Evolutionary conservation across 306 rosid genomes (phyloP), one percentile per base, ranked within the genome.

Genomic region (Senna siamea): DNA sequence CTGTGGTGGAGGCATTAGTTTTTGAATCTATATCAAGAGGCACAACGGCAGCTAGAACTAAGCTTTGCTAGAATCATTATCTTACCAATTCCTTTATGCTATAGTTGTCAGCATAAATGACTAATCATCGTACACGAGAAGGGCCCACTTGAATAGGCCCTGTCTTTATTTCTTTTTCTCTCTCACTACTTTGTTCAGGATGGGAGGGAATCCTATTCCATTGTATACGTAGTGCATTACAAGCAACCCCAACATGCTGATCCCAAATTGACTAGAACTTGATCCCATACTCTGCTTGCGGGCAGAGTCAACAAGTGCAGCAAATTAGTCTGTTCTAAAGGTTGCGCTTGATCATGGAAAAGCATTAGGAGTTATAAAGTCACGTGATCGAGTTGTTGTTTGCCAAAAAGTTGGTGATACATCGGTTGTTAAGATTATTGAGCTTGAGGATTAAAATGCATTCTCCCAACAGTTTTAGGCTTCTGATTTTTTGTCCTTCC

Each of bases 381-480:
- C 99, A 0, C 99, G 92, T 3, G 99, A 95, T 40, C 93, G 98
- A 4, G 96, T 92, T 28, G 99, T 95, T 61, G 88, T 95, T 63
- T 95, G 99, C 82, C 99, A 95, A 87, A 95, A 95, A 83, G 96
- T 95, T n/a, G 99, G 99, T 13, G 99, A 95, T 80, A 72, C 99
- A 52, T 90, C 98, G 6, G 96, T 95, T 40, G 97, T 95, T 58
- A 95, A 95, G 98, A 95, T 95, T 59, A 92, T 95, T 11, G 99
- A 95, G 93, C 99, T 95, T 12, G 97, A 92, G 87, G 98, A 92
- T 77, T 95, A 65, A 80, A 71, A 61, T 2, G 38, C 72, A 47
- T n/a, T 56, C 28, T 54, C 35, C 77, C 75, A 50, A 64, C 47
- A 68, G 65, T 37, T 73, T 32, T 55, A 50, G 81, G 48, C 38